These are phyloP conservation scores for Sordariomycetes sp. DNA, from an alignment of 2,329 filamentous ascomycete genomes.

Conservation along the genomic window DNA sequence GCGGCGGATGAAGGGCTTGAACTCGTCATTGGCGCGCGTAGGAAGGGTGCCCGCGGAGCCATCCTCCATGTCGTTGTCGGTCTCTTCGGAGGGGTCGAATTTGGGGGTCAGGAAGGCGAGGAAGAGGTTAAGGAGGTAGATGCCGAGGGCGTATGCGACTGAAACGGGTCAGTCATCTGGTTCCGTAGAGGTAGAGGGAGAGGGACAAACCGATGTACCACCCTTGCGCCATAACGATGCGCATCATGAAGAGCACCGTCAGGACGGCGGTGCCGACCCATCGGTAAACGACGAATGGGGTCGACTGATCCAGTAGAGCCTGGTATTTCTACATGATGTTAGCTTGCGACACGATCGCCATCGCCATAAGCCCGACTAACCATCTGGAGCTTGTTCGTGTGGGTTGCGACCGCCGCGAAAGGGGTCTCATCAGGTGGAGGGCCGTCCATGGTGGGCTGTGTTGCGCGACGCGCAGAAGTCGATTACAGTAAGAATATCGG, in stretches of 20 bases:
- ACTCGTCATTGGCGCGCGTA: constrained; percentile 95
- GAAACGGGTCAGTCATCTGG: no score
- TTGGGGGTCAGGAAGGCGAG: constrained; percentile 97
- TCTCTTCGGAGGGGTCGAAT: constrained; percentile 93
- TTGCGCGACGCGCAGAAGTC: no score
- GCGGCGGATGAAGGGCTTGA: constrained; percentile 90
- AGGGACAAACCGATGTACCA: constrained; percentile 86
- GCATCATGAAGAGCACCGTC: constrained; percentile 74
- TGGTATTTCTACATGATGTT: constrained; percentile 67
- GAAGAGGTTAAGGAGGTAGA: constrained; percentile 98
- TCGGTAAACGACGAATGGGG: constrained; percentile 80
- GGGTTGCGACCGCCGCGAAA: constrained; percentile 81
- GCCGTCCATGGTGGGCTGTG: constrained; percentile 71
- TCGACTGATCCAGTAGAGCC: constrained; percentile 86
- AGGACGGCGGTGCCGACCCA: constrained; percentile 76
- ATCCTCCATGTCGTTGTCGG: constrained; percentile 93
- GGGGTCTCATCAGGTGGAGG: constrained; percentile 83
- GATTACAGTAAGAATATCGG: no score
- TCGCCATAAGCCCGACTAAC: constrained; percentile 36
- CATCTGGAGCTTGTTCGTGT: constrained; percentile 67
- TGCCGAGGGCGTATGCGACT: constrained; percentile 97
- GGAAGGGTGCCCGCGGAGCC: constrained; percentile 74
- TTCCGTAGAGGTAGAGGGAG: no score
- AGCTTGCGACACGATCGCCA: constrained; percentile 6
- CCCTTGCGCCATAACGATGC: constrained; percentile 86